Evolutionary conservation across 768 basidiomycete species (phyloP).

Genomic region (Hygrocybe coccinea): DNA sequence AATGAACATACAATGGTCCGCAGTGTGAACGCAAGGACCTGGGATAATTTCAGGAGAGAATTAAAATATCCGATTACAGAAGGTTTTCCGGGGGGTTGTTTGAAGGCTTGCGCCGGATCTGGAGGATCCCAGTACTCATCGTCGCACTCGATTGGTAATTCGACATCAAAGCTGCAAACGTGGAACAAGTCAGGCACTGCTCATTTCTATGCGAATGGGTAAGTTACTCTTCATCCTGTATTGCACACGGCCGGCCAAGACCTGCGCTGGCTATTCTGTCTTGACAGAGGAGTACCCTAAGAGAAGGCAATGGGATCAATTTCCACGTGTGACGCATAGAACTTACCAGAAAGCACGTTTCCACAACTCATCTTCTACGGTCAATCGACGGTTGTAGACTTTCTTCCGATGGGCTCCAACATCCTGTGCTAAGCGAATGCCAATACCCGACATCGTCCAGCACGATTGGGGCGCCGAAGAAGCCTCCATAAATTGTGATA

Average conservation of each 20-base stretch:
- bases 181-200: background rate
- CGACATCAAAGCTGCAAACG: conserved; percentile 59
- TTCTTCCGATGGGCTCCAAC: conserved; percentile 61
- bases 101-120: conserved; percentile 53
- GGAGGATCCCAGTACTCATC: conserved; percentile 68
- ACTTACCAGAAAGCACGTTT: conserved; percentile 61
- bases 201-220: background rate
- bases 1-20: conserved; percentile 47
- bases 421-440: conserved; percentile 69
- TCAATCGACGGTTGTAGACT: conserved; percentile 30
- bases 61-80: conserved; percentile 55
- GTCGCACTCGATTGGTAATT: conserved; percentile 55
- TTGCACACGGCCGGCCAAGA: conserved; percentile 64
- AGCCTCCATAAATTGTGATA: conserved; percentile 43
- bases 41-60: conserved; percentile 49
- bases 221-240: conserved; percentile 72
- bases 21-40: conserved; percentile 57
- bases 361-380: conserved; percentile 66
- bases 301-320: background rate
- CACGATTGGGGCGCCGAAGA: conserved; percentile 48
- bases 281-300: conserved; percentile 46
- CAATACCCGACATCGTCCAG: conserved; percentile 64
- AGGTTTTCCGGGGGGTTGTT: conserved; percentile 57
- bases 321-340: background rate
- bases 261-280: conserved; percentile 45